Base-by-base conservation (phyloP, 371 early-diverging fungal genomes). In the Mucor velutinosus region DNA sequence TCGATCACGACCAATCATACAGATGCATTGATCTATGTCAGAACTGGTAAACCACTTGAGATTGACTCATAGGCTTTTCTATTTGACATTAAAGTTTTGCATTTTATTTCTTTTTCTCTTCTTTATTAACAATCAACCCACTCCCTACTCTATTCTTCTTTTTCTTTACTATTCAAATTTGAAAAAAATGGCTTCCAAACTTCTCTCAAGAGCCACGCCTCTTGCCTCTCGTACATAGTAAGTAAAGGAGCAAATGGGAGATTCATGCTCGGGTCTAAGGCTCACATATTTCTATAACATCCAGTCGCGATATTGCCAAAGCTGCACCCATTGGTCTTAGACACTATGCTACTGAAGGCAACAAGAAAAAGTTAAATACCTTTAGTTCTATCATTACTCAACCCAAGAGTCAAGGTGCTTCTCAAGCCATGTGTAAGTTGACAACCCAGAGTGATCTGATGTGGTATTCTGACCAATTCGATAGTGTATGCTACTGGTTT, bases 361-460 rank as follows among this genome's bases (percentile, higher is more conserved):
- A 66, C 8, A 69, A 70, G 62, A 69, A 70, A 51, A 69, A 70
- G 56, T 35, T 89, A 27, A 97, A 97, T 88, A 90, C 91, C 66
- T 93, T 84, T 81, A 93, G 93, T 75, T 72, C 91, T 39, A 86
- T 83, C 61, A 94, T 98, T 76, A 98, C 99, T 27, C 93, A 97
- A 79, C 94, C 93, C 56, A 95, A 95, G 75, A 86, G 92, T 41
- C 95, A 95, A 73, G 97, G 97, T 61, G 96, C 97, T 41, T 92
- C 95, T 55, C 97, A 98, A 81, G 99, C 99, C 14, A 95, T 96
- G 95, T 88, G 96, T 95, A 87, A 81, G 93, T 87, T 35, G 2
- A 7, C 60, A 33, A 35, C 25, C 15, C 45, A 7, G 11, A 15
- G 19, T 21, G 19, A 35, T 5, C 29, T 7, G 15, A 4, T 8